Conservation (phyloP, 2,329 filamentous ascomycete species). For the Tricladium varicosporioides region DNA sequence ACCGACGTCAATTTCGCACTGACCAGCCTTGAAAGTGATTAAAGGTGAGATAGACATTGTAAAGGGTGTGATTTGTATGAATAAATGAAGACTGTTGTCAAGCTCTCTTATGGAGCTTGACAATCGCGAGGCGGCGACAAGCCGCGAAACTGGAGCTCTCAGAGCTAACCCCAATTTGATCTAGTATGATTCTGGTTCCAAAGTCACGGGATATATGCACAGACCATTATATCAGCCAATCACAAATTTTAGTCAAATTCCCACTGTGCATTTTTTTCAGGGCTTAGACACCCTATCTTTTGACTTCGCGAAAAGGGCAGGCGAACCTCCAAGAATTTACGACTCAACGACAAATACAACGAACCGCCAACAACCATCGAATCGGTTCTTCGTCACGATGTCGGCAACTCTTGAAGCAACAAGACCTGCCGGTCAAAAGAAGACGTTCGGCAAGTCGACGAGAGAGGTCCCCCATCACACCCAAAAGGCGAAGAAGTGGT, state of each 20-base stretch:
- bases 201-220: too few species aligned
- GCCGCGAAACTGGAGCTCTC: conserved; percentile 7
- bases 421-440: conserved; percentile 49
- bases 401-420: conserved; percentile 55
- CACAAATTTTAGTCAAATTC: conserved; percentile 5
- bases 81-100: conserved; percentile 7
- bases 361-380: conserved; percentile 29
- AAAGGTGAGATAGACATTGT: conserved; percentile 81
- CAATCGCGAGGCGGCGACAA: conserved; percentile 7
- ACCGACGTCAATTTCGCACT: conserved; percentile 80
- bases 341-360: conserved; percentile 26
- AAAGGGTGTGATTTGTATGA: conserved; percentile 11
- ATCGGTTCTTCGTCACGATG: conserved; percentile 52
- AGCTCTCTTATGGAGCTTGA: conserved; percentile 18
- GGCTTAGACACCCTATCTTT: conserved; percentile 2
- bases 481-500: conserved; percentile 99
- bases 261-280: neutral
- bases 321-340: conserved; percentile 9
- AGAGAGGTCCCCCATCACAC: conserved; percentile 81
- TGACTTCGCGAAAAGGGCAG: neutral
- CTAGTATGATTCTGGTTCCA: neutral
- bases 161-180: neutral
- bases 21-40: conserved; percentile 95
- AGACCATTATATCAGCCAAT: neutral
- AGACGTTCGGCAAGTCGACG: conserved; percentile 98